phyloP scores from a whole-genome alignment of 2,329 filamentous ascomycete genomes.

The Aspergillus pseudonomiae region DNA sequence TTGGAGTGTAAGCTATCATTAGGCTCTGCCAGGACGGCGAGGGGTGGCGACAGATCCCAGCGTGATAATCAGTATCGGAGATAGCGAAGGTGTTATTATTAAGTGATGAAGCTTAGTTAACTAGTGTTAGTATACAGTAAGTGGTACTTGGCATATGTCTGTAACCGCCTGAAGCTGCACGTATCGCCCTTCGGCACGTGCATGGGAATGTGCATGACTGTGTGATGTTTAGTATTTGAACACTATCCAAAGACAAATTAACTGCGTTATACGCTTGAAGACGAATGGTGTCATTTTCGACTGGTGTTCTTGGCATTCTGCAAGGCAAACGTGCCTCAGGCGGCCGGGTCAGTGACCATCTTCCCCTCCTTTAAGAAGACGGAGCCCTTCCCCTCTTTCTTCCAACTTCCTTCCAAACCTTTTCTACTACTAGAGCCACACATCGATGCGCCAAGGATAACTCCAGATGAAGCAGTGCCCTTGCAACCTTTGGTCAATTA shows the following conservation, averaged over 20 bases:
- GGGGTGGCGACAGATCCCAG: neutral
- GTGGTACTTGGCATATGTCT: neutral
- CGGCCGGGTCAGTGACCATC: neutral
- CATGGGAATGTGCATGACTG: neutral
- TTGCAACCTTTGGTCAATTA: constrained; percentile 3
- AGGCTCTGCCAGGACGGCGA: constrained; percentile 1
- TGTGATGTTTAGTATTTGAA: neutral
- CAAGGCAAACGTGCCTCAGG: neutral
- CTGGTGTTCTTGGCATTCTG: neutral
- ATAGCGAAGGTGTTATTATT: neutral
- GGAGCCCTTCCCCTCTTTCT: neutral
- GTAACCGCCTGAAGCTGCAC: neutral
- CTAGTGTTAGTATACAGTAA: neutral
- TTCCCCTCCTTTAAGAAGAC: neutral
- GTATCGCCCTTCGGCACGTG: neutral
- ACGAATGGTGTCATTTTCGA: neutral
- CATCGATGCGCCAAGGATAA: constrained; percentile 7
- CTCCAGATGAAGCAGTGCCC: neutral
- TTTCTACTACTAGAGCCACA: neutral
- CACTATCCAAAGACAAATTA: neutral
- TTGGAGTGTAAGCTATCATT: constrained; percentile 39
- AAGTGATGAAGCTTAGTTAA: neutral
- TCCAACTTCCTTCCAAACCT: neutral
- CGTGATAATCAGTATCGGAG: neutral
- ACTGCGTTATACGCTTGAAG: neutral